These are phyloP conservation scores for Umbelopsis sp. DNA, from an alignment of 371 early-diverging fungal genomes.

Conservation along the genomic window DNA sequence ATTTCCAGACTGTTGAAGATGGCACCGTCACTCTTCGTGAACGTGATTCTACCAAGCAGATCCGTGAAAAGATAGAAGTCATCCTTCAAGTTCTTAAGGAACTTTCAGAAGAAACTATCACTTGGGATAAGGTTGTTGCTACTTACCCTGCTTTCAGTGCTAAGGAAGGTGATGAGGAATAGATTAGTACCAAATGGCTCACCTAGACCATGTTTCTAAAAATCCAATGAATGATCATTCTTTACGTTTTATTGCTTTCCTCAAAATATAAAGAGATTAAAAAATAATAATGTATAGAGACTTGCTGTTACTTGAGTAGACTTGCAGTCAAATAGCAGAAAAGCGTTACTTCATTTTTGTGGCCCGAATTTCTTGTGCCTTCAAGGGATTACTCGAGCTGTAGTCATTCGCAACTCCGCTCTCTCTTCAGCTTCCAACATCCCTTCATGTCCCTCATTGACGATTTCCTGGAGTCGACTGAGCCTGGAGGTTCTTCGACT, in stretches of 20 bases:
- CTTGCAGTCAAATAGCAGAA: too few relatives aligned
- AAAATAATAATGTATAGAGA: too few relatives aligned
- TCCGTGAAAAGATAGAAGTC: conserved; percentile 79
- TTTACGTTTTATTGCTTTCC: too few relatives aligned
- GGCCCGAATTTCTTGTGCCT: neutral
- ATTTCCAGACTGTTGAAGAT: conserved; percentile 96
- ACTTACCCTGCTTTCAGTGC: conserved; percentile 17
- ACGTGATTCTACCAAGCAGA: conserved; percentile 97
- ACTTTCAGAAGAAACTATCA: conserved; percentile 4
- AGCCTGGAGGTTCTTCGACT: conserved; percentile 24
- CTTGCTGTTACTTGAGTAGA: too few relatives aligned
- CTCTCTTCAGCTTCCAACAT: neutral
- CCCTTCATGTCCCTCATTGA: conserved; percentile 43
- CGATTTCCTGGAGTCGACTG: conserved; percentile 42
- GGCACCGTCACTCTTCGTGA: conserved; percentile 96
- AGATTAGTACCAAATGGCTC: neutral
- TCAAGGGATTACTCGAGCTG: neutral
- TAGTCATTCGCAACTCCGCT: neutral
- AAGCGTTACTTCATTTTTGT: neutral
- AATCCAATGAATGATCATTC: too few relatives aligned
- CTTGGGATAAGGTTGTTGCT: conserved; percentile 15
- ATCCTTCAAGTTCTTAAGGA: conserved; percentile 71
- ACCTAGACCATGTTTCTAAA: too few relatives aligned
- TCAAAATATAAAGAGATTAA: too few relatives aligned
- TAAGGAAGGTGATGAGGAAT: conserved; percentile 7